phyloP scores from a whole-genome alignment of 768 basidiomycete genomes.

The Leccinum truebloodii region DNA sequence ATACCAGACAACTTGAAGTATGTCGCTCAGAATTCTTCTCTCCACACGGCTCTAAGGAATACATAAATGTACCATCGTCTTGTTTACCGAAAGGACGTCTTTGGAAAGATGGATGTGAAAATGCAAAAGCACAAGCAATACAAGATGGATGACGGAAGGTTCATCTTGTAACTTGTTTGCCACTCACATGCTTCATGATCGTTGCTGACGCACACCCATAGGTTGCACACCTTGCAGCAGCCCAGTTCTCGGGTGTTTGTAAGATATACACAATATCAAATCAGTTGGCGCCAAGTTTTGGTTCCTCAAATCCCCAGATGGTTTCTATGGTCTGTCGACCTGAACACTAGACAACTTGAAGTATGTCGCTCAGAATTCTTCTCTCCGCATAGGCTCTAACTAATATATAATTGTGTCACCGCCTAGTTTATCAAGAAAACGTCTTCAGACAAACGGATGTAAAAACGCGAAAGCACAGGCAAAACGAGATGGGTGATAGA shows the following conservation, averaged over 20 bases:
- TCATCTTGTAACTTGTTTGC: no score
- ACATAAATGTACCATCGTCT: neutral
- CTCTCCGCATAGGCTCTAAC: neutral
- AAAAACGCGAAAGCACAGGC: neutral
- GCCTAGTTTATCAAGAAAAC: neutral
- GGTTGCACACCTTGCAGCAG: neutral
- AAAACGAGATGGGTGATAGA: neutral
- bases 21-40: neutral
- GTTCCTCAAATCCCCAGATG: neutral
- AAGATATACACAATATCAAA: neutral
- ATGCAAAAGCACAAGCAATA: neutral
- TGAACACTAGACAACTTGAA: neutral
- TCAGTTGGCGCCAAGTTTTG: neutral
- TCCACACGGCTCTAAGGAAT: neutral
- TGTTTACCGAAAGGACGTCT: neutral
- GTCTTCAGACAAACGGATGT: no score
- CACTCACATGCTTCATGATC: no score
- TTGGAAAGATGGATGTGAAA: neutral
- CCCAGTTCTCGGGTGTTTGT: neutral
- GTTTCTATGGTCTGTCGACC: no score
- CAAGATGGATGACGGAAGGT: neutral
- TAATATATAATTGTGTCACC: neutral
- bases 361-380: neutral
- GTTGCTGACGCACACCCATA: no score
- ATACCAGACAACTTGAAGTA: neutral